Evolutionary conservation across 164 flowering plant genomes (phyloP).

Genomic region (Aristolochia contorta): DNA sequence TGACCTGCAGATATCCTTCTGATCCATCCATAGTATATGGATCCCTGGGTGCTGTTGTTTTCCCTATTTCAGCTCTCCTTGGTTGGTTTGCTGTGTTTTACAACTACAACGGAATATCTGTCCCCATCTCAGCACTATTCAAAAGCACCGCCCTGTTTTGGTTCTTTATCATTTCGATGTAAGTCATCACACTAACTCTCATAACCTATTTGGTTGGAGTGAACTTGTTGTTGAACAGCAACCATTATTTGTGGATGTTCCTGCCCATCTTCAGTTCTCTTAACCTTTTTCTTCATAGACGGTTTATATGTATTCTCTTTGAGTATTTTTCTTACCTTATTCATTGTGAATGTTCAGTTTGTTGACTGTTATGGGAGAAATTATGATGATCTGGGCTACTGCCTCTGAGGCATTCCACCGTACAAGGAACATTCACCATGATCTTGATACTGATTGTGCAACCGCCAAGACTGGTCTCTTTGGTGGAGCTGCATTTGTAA

Average conservation of each 20-base stretch:
- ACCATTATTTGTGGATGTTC: no score
- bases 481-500: constrained; percentile 43
- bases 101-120: constrained; percentile 59
- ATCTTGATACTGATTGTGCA: constrained; percentile 16
- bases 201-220: background rate
- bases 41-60: constrained; percentile 31
- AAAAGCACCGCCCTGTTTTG: constrained; percentile 41
- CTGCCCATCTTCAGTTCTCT: no score
- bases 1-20: constrained; percentile 52
- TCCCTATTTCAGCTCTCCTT: constrained; percentile 23
- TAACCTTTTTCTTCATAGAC: background rate
- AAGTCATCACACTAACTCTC: constrained; percentile 18
- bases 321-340: no score
- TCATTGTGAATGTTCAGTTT: constrained; percentile 23
- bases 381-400: constrained; percentile 70
- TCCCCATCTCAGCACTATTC: constrained; percentile 58
- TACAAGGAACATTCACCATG: constrained; percentile 26
- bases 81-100: constrained; percentile 47
- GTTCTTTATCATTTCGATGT: constrained; percentile 67
- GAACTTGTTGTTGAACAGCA: background rate
- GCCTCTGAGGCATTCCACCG: constrained; percentile 54
- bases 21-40: constrained; percentile 62
- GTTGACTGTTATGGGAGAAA: constrained; percentile 42
- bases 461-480: constrained; percentile 43
- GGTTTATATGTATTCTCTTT: background rate